Evolutionary conservation across 495 filamentous ascomycete species (phyloP).

Genomic region (Neurospora sp.): DNA sequence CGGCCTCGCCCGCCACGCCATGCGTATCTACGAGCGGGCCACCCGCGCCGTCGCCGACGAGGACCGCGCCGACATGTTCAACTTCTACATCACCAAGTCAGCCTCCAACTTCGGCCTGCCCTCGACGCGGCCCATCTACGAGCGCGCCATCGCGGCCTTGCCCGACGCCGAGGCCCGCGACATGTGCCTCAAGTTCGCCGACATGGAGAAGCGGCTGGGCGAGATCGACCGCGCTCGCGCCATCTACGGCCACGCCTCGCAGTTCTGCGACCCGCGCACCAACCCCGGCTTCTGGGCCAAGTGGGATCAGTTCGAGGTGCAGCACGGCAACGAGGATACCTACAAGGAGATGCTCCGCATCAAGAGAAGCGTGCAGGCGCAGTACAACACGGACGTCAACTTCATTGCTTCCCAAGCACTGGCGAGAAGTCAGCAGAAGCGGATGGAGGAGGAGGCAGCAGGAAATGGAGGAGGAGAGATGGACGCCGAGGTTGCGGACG

Average conservation of each 20-base stretch:
- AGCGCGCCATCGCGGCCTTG: conserved; percentile 81
- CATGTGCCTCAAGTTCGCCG: conserved; percentile 98
- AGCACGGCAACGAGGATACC: conserved; percentile 97
- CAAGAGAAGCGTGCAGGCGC: conserved; percentile 92
- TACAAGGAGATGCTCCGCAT: conserved; percentile 99
- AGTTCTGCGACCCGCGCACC: conserved; percentile 93
- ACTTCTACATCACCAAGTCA: conserved; percentile 98
- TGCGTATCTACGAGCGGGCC: conserved; percentile 98
- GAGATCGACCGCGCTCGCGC: conserved; percentile 94
- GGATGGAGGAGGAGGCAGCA: conserved; percentile 29
- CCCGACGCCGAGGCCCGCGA: conserved; percentile 90
- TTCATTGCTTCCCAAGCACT: conserved; percentile 96
- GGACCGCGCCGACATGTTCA: conserved; percentile 94
- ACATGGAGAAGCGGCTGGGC: conserved; percentile 93
- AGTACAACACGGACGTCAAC: conserved; percentile 98
- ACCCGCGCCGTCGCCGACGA: conserved; percentile 94
- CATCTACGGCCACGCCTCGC: conserved; percentile 92
- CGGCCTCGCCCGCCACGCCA: conserved; percentile 90
- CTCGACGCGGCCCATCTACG: conserved; percentile 94
- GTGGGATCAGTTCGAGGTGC: conserved; percentile 95
- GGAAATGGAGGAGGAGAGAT: conserved; percentile 21
- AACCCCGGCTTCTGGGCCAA: conserved; percentile 87
- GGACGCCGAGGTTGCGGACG: conserved; percentile 54
- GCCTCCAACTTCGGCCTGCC: conserved; percentile 96
- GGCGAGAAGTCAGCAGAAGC: conserved; percentile 59